Base-by-base conservation (phyloP, 139 green algal species). In the Ettlia oleoabundans region DNA sequence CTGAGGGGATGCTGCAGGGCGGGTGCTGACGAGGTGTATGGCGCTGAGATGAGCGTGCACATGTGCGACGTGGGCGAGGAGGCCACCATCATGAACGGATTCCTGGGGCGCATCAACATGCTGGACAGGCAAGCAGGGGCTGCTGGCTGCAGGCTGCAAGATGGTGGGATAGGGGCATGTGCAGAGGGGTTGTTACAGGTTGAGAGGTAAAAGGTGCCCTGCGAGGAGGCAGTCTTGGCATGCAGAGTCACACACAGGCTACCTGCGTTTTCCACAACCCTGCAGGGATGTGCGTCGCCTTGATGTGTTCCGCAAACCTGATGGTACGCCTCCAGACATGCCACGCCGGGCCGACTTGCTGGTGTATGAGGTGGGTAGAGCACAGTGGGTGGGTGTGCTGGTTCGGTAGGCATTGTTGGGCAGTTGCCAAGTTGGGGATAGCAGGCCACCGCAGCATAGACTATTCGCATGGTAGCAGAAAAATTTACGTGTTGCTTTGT, bases 51-150 rank as follows among this genome's bases (percentile, higher is more conserved):
- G 7, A 90, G 37, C 43, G 13, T 53, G 32, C 87, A 94, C 79
- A 94, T 96, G 91, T 88, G 78, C 22, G 93, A 96, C 65, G 89
- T 88, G n/a, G 89, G 88, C 0, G 93, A 92, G 71, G 92, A 95
- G 83, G 51, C 67, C 0, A 30, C 83, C 37, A 89, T 94, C 41
- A 87, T 89, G 61, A 96, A 96, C 76, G 93, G 93, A 1, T 90
- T 83, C 35, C 76, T 84, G 8, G 62, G 63, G 9, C 67, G 87
- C 41, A 82, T 92, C 65, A 79, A 84, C 38, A 82, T 95, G 81
- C 66, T 94, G 66, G 89, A 93, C 81, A 83, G 61, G 74, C 55
- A 55, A 8, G 73, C 32, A 35, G 18, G 47, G n/a, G n/a, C n/a
- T n/a, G n/a, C n/a, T n/a, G n/a, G n/a, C n/a, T n/a, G n/a, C n/a